These are phyloP conservation scores for Camelina sativa DNA, from an alignment of 345 rosid species.

Conservation along the genomic window DNA sequence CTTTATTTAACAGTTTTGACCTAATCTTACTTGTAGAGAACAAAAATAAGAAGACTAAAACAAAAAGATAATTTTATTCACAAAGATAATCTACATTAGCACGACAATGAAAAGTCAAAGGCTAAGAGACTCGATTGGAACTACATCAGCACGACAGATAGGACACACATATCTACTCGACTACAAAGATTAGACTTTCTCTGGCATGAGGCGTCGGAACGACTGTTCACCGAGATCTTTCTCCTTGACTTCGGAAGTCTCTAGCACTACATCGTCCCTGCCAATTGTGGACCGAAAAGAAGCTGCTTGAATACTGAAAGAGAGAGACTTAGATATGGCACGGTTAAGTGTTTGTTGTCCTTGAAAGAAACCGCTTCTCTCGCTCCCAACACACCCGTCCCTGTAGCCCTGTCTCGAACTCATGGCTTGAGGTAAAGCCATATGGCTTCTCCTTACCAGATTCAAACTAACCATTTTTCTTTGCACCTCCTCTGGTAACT, in stretches of 20 bases:
- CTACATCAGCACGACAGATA: constrained; percentile 67
- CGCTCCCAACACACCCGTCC: constrained; percentile 30
- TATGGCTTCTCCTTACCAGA: constrained; percentile 49
- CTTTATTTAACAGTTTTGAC: constrained; percentile 17
- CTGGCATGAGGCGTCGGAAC: constrained; percentile 32
- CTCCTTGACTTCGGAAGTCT: constrained; percentile 18
- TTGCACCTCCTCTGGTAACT: constrained; percentile 66
- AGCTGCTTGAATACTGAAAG: constrained; percentile 27
- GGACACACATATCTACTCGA: constrained; percentile 56
- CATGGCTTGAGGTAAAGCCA: constrained; percentile 55
- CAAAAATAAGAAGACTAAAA: background rate
- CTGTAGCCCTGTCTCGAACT: constrained; percentile 61
- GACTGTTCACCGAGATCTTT: constrained; percentile 34
- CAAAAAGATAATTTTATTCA: background rate
- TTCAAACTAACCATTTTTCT: constrained; percentile 43
- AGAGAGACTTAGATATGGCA: constrained; percentile 27
- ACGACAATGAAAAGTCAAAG: constrained; percentile 4
- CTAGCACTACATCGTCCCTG: background rate
- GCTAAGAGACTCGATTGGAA: constrained; percentile 25
- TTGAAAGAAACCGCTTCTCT: background rate
- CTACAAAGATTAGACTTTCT: constrained; percentile 50
- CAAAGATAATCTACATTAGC: background rate
- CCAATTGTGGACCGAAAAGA: constrained; percentile 20
- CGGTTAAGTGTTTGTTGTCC: background rate
- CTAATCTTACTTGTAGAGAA: background rate